phyloP scores from a whole-genome alignment of 164 flowering plant genomes.

The Vitis amurensis region DNA sequence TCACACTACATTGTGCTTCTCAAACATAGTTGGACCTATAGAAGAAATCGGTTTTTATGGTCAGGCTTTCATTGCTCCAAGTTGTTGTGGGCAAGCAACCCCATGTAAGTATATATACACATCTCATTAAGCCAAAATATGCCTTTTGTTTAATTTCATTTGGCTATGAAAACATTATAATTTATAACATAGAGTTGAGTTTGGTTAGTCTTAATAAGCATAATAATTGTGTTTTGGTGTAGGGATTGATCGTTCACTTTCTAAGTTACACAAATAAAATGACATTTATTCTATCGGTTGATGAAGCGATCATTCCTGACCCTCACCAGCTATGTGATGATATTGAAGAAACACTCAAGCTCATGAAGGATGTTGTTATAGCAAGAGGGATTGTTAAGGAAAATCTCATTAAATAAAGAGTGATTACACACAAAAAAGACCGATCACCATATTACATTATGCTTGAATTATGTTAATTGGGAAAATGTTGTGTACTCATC shows the following conservation, averaged over 20 bases:
- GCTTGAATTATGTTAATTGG: no score
- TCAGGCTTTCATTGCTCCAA: conserved; percentile 8
- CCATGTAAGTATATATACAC: not conserved
- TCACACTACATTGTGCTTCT: conserved; percentile 12
- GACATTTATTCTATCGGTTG: conserved; percentile 34
- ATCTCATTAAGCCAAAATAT: no score
- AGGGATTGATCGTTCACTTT: conserved; percentile 34
- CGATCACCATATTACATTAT: no score
- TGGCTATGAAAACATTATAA: not conserved
- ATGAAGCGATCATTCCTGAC: conserved; percentile 29
- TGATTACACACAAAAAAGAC: no score
- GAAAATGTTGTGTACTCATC: no score
- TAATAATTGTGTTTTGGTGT: not conserved
- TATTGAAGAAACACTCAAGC: conserved; percentile 28
- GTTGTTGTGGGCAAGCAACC: conserved; percentile 16
- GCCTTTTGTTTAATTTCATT: no score
- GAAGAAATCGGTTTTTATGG: conserved; percentile 16
- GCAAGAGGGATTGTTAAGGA: not conserved
- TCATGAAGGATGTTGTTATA: conserved; percentile 22
- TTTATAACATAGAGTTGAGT: no score
- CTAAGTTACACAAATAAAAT: conserved; percentile 34
- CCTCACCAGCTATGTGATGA: conserved; percentile 39
- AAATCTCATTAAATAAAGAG: no score
- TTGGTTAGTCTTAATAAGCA: no score
- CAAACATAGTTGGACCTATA: conserved; percentile 17